Evolutionary conservation across 2,329 filamentous ascomycete genomes (phyloP).

Genomic region (Xylaria sp.): DNA sequence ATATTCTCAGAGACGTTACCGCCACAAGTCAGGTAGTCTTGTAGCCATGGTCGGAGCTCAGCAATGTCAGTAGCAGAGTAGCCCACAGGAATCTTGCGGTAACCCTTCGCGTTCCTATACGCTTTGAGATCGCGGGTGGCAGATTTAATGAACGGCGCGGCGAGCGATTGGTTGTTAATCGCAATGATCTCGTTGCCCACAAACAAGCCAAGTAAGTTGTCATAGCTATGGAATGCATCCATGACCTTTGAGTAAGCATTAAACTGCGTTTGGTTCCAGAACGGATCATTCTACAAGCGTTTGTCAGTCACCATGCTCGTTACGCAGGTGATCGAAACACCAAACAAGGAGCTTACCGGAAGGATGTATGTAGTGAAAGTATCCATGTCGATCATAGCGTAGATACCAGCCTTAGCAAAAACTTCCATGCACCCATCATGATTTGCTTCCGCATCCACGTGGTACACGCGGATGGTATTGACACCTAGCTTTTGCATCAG

Average conservation of each 20-base stretch:
- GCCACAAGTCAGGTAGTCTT: conserved; percentile 82
- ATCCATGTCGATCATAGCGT: conserved; percentile 85
- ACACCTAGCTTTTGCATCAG: conserved; percentile 84
- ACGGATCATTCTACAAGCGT: conserved; percentile 61
- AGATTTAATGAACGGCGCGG: conserved; percentile 85
- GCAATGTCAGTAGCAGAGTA: conserved; percentile 90
- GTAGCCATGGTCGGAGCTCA: conserved; percentile 68
- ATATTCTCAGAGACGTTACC: conserved; percentile 73
- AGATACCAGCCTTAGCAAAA: conserved; percentile 83
- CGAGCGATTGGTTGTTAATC: conserved; percentile 64
- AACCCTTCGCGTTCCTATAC: conserved; percentile 78
- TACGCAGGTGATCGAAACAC: background rate
- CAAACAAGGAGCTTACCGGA: conserved; percentile 56
- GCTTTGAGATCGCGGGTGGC: conserved; percentile 84
- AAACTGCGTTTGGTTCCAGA: conserved; percentile 79
- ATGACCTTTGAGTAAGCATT: conserved; percentile 75
- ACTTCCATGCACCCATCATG: conserved; percentile 84
- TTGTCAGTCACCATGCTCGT: conserved; percentile 14
- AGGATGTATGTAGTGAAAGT: conserved; percentile 76
- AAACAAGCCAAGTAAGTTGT: conserved; percentile 86
- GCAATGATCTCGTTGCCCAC: conserved; percentile 90
- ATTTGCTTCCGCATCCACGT: conserved; percentile 76
- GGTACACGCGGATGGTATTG: conserved; percentile 89
- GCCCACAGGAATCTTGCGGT: conserved; percentile 83
- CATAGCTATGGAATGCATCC: conserved; percentile 79